Base-by-base conservation (phyloP, 768 basidiomycete genomes). In the Trametes villosa region DNA sequence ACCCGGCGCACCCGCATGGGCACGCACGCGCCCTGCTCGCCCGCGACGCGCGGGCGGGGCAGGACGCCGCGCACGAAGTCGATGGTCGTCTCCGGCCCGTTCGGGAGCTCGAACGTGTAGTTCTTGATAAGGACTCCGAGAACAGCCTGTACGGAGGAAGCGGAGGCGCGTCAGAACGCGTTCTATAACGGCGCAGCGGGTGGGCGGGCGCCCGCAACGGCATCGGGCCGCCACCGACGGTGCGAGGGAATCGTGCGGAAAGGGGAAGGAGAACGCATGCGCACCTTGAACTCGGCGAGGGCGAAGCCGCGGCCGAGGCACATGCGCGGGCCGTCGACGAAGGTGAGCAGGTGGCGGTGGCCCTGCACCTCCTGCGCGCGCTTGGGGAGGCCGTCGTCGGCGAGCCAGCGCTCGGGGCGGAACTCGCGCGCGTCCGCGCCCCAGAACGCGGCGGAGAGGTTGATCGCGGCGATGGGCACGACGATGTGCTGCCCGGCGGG, bases 291-390 rank as follows among this genome's bases (percentile, higher is more conserved):
- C 59, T 78, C 75, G 0, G 75, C 71, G 22, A 79, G 53, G 2
- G 80, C 78, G 58, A 82, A 81, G 15, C 67, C 67, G 34, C 74
- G 77, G 17, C 81, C 81, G 12, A 81, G 69, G 60, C 81, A 83
- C n/a, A 70, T 74, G 33, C 79, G 69, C 4, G 75, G 73, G 1
- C 81, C 83, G 41, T 83, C 81, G 0, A 75, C 66, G 64, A 81
- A 83, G 4, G 77, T 77, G 56, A 79, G 70, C 2, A 81, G 54
- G 38, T 82, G 80, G 18, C 71, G 67, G 33, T 76, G 72, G 1
- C 77, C 75, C 36, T 74, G 74, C 40, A 78, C 65, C 30, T 73
- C 73, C 31, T 74, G 68, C 8, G 75, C 77, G 29, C 65, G 59
- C 42, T 62, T 62, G 8, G 68, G 64, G 5, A 74, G 67, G 4